phyloP scores from a whole-genome alignment of 305 asterid genomes.

The Rubia balearica region DNA sequence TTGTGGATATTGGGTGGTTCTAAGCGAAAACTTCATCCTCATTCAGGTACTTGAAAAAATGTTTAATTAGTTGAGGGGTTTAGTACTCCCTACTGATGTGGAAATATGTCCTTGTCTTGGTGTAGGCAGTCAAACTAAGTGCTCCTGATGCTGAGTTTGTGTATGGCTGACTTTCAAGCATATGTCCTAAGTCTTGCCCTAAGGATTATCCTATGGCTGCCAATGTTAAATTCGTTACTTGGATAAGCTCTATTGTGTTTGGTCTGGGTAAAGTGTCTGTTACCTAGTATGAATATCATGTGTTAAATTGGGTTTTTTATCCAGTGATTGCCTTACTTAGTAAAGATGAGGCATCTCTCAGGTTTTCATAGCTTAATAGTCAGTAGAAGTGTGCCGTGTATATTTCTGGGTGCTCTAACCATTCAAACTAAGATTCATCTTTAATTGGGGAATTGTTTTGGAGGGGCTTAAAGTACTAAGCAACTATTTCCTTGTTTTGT shows the following conservation, averaged over 20 bases:
- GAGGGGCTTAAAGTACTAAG: conserved; percentile 1
- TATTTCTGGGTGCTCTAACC: background rate
- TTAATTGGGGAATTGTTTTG: conserved; percentile 9
- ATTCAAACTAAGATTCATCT: background rate
- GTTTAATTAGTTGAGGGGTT: background rate
- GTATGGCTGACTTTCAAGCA: background rate
- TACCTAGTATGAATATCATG: too few relatives aligned
- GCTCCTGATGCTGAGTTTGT: background rate
- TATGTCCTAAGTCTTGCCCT: background rate
- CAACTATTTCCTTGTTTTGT: conserved; percentile 21
- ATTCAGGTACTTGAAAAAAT: background rate
- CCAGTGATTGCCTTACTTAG: background rate
- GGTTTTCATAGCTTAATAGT: background rate
- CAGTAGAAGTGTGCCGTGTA: background rate
- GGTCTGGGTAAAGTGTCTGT: background rate
- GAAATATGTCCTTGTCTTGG: background rate
- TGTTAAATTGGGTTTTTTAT: background rate
- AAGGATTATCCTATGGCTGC: background rate
- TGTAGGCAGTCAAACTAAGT: background rate
- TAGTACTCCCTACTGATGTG: background rate
- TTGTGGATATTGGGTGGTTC: background rate
- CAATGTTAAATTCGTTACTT: background rate
- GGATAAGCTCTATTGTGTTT: background rate
- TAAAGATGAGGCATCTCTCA: background rate
- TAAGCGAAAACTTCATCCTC: background rate